Evolutionary conservation across 2,329 filamentous ascomycete genomes (phyloP), one percentile per base, ranked within the genome.

Genomic region (Fusarium udum): DNA sequence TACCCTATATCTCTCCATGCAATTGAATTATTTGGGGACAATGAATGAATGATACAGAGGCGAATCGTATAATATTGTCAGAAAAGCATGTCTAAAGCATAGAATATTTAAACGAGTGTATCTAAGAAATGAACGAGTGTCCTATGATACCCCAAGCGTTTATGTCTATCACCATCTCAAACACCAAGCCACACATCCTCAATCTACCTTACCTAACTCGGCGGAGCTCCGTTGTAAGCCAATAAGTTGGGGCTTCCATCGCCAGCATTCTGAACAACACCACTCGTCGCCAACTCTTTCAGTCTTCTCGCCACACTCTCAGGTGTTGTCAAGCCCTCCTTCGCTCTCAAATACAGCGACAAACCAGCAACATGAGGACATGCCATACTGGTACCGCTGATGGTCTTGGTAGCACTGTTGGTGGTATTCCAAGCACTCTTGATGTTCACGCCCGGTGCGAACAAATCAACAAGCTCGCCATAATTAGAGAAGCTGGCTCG

Each of bases 311-410:
- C 82, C 42, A 89, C 82, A 37, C 80, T 82, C 58, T 81, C 79
- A 2, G 88, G 85, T n/a, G 81, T 83, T 13, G 71, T 73, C 81
- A 67, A 87, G 77, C 36, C 45, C 51, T 78, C 74, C 32, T 64
- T 71, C 9, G 63, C 71, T 59, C 53, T 72, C 40, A 91, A 79
- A 78, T 91, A 91, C n/a, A 88, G 84, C 16, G 86, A 72, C n/a
- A 92, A 79, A 18, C 90, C 90, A 31, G 88, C 84, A 60, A 92
- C 83, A 76, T 91, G 89, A 1, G 90, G 90, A 7, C 85, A 82
- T 5, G 90, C 88, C 89, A 91, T 91, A 40, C 86, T 89, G 11
- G 90, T 92, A 39, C 90, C 90, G 20, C 84, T 87, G 75, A 90
- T 84, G 34, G 77, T 83, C 53, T 81, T 81, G n/a, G 79, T 85